Evolutionary conservation across 495 filamentous ascomycete genomes (phyloP).

Genomic region (Geoglossum glabrum): DNA sequence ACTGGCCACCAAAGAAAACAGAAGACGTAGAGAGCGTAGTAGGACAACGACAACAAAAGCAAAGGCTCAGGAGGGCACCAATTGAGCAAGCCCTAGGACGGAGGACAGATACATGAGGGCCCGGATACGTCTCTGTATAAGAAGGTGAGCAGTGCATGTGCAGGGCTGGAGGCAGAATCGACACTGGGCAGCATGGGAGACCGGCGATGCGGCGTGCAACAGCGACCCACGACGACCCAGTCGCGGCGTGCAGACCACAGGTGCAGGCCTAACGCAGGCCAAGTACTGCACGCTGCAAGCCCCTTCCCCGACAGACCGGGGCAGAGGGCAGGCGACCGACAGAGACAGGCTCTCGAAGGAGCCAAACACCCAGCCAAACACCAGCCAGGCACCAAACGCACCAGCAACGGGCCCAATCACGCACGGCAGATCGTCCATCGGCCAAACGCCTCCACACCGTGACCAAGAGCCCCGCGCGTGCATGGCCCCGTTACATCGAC

Average conservation of each 20-base stretch:
- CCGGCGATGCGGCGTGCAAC: too few species aligned
- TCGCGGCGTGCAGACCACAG: background rate
- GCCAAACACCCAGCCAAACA: too few species aligned
- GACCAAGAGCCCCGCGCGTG: background rate
- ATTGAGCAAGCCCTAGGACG: background rate
- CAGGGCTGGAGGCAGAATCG: background rate
- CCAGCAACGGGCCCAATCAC: background rate
- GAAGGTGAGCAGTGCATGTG: background rate
- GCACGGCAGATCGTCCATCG: background rate
- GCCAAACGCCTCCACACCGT: background rate
- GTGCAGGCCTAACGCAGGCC: background rate
- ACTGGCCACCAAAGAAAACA: background rate
- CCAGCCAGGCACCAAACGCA: background rate
- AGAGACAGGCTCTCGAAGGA: too few species aligned
- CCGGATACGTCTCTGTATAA: background rate
- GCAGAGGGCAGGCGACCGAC: background rate
- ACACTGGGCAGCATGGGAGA: background rate
- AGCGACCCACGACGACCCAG: background rate
- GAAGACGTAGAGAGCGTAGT: background rate
- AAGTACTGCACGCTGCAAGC: too few species aligned
- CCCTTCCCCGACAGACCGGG: background rate
- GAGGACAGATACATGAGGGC: background rate
- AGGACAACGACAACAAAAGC: background rate
- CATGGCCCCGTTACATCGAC: background rate
- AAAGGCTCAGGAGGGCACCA: background rate